phyloP scores from a whole-genome alignment of 2,329 filamentous ascomycete genomes.

The Xylariaceae sp. region DNA sequence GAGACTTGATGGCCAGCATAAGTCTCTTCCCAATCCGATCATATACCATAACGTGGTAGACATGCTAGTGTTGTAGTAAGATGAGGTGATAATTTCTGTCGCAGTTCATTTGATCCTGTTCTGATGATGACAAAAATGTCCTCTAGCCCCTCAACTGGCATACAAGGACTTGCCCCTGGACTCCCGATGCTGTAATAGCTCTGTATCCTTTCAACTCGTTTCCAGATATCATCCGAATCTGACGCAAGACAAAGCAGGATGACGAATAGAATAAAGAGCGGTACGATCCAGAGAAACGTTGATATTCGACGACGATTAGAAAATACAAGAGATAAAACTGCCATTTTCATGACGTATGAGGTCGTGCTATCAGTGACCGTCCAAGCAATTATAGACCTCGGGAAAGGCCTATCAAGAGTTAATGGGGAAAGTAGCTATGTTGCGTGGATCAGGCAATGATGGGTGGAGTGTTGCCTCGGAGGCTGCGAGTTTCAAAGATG shows the following conservation, averaged over 20 bases:
- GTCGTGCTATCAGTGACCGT: neutral
- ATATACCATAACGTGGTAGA: constrained; percentile 13
- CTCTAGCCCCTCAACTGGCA: constrained; percentile 8
- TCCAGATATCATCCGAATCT: neutral
- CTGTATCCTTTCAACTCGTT: neutral
- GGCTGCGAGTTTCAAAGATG: neutral
- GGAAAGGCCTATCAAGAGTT: neutral
- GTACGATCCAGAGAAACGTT: neutral
- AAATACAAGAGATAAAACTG: neutral
- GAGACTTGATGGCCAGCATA: constrained; percentile 11
- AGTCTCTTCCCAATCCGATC: constrained; percentile 13
- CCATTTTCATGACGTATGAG: neutral
- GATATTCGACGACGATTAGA: neutral
- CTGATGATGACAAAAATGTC: constrained; percentile 18
- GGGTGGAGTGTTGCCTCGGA: neutral
- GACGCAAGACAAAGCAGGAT: neutral
- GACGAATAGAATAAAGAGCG: neutral
- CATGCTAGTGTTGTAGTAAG: constrained; percentile 13
- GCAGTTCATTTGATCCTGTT: constrained; percentile 18
- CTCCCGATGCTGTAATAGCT: no score
- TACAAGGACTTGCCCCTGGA: constrained; percentile 1
- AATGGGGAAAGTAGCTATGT: neutral
- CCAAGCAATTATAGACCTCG: neutral
- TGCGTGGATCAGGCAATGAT: neutral
- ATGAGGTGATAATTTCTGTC: constrained; percentile 12